Base-by-base conservation (phyloP, 345 rosid species). In the Tarenaya hassleriana region DNA sequence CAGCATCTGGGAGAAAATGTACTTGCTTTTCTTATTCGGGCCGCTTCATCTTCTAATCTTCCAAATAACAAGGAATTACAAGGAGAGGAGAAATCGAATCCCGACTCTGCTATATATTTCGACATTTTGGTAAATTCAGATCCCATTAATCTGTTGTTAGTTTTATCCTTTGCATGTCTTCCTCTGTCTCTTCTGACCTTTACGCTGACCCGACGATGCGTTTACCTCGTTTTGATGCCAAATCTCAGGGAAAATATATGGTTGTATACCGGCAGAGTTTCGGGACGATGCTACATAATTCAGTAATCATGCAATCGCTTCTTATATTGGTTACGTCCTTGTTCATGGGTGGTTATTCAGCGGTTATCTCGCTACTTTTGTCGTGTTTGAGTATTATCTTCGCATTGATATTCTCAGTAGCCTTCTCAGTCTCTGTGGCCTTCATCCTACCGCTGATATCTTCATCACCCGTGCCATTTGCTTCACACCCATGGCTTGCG, bases 1-100 rank as follows among this genome's bases (percentile, higher is more conserved):
- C 98, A 92, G 74, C 96, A 92, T 80, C 83, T 79, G 53, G 96
- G 98, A 52, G 98, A 92, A 69, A 88, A 92, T 66, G 75, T 88
- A 87, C 98, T 92, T 60, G 79, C 94, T 56, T 92, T 88, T 73
- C 85, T 92, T 41, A 72, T 83, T 56, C 88, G 73, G 29, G 63
- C 65, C 72, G 94, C 70, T 61, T 41, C 95, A 60, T 77, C 84
- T 37, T 46, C 83, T 62, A 71, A 74, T 50, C 74, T 85, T 49
- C 70, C 84, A 27, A 60, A 64, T 70, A 67, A 34, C 49, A 66
- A 68, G 41, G 51, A 65, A 47, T 17, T 20, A 35, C 71, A 50
- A 52, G 75, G 60, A 27, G 77, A 71, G 34, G 73, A 60, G 37
- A 74, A 58, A 61, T 42, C 68, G n/a, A 62, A 41, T 19, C 58